Evolutionary conservation across 352 stramenopile species (phyloP).

Genomic region (Phytophthora ohioensis): DNA sequence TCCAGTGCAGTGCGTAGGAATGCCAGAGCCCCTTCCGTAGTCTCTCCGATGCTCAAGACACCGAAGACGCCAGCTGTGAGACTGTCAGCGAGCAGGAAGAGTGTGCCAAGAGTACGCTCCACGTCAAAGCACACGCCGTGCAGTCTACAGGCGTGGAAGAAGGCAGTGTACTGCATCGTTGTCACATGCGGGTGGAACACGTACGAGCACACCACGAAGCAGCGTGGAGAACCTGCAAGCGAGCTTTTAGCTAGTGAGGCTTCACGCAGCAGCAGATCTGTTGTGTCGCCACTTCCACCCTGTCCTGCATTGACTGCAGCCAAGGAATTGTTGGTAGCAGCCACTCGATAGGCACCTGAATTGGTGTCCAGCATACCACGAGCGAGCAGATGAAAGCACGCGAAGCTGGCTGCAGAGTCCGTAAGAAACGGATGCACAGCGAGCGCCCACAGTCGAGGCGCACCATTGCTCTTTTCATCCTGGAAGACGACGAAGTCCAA

Average conservation of each 20-base stretch:
- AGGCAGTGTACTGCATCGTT: slow-evolving; percentile 79
- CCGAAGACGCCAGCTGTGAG: slow-evolving; percentile 84
- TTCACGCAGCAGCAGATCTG: slow-evolving; percentile 37
- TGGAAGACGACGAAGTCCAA: slow-evolving; percentile 83
- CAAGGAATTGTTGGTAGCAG: slow-evolving; percentile 6
- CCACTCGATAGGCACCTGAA: slow-evolving; percentile 25
- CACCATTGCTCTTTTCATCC: slow-evolving; percentile 53
- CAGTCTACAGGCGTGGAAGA: slow-evolving; percentile 90
- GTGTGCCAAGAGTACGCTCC: slow-evolving; percentile 61
- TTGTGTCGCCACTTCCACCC: slow-evolving; percentile 2
- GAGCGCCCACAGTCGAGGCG: slow-evolving; percentile 76
- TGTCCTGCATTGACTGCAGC: background rate
- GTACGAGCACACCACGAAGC: slow-evolving; percentile 80
- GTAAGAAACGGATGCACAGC: slow-evolving; percentile 82
- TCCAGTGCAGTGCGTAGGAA: slow-evolving; percentile 79
- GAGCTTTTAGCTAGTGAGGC: slow-evolving; percentile 29
- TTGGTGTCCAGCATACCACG: slow-evolving; percentile 46
- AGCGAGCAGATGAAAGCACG: slow-evolving; percentile 73
- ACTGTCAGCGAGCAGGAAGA: slow-evolving; percentile 83
- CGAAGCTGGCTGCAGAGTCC: slow-evolving; percentile 78
- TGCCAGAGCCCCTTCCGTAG: slow-evolving; percentile 51
- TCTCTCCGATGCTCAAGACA: slow-evolving; percentile 71
- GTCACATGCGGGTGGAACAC: slow-evolving; percentile 83
- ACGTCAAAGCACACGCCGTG: slow-evolving; percentile 91
- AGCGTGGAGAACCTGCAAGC: slow-evolving; percentile 39